Conservation (phyloP, 495 filamentous ascomycete genomes). For the Trichocladium antarcticum region DNA sequence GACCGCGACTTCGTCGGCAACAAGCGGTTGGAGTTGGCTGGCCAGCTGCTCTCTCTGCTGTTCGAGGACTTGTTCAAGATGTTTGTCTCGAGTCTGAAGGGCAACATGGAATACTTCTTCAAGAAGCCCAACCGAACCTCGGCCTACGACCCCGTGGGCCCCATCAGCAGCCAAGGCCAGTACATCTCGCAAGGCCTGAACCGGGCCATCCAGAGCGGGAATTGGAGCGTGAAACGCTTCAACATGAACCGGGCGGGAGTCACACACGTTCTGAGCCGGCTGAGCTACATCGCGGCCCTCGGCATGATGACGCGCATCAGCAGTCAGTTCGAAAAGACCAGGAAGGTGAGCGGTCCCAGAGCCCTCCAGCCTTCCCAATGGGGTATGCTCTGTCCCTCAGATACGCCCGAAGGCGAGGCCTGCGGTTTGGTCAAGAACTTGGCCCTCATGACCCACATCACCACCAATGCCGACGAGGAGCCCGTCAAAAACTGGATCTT, state of each 20-base stretch:
- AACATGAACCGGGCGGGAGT: constrained; percentile 97
- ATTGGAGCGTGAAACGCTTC: constrained; percentile 95
- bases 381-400: constrained; percentile 91
- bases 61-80: constrained; percentile 98
- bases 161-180: constrained; percentile 64
- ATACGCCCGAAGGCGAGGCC: constrained; percentile 96
- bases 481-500: constrained; percentile 73
- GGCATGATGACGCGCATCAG: constrained; percentile 99
- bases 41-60: constrained; percentile 85
- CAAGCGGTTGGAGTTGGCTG: constrained; percentile 86
- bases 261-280: constrained; percentile 85
- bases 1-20: constrained; percentile 98
- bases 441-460: constrained; percentile 98
- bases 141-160: constrained; percentile 70
- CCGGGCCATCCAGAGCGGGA: constrained; percentile 88
- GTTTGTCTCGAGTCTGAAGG: constrained; percentile 75
- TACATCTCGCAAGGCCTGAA: constrained; percentile 85
- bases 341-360: constrained; percentile 90
- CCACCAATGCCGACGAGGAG: constrained; percentile 84
- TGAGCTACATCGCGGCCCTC: constrained; percentile 95
- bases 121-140: constrained; percentile 79
- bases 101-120: constrained; percentile 83
- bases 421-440: constrained; percentile 98
- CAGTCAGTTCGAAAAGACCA: constrained; percentile 96
- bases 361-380: constrained; percentile 95